Evolutionary conservation across 495 filamentous ascomycete genomes (phyloP), one percentile per base, ranked within the genome.

Genomic region (Parmelia sp.): DNA sequence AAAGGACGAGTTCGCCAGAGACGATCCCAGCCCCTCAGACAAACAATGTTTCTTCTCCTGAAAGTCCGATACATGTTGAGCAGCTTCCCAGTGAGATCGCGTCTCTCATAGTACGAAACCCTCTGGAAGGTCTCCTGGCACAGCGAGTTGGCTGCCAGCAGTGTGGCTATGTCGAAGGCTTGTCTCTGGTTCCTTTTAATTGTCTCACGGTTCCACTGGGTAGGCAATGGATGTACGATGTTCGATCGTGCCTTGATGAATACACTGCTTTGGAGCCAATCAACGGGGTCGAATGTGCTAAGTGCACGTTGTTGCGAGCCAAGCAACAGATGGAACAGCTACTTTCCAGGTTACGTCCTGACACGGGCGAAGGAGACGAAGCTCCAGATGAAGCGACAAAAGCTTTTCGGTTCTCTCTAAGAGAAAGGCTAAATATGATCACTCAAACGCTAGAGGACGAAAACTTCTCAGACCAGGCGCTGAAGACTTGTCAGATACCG

Each of bases 121-220:
- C 95, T 3, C 78, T 99, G 1, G 91, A 97, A 72, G 95, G 95
- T 1, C 75, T 96, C 19, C 79, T 91, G 29, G 94, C 92, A 0
- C 92, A 97, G 73, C 80, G 94, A 37, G 93, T 97, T 6, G 90
- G 89, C 1, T 99, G 95, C 72, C 87, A 89, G 61, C 75, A 77
- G 35, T 99, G 95, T 72, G 90, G 91, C 17, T 89, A 87, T 74
- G 90, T 90, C 1, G 90, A 96, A 68, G 90, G 91, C 3, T 79
- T 97, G 39, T 88, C 87, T 15, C 81, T 97, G 69, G 92, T 90
- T 47, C 91, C 91, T 0, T 97, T 97, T 79, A 96, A 95, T 68
- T 96, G 91, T 72, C 76, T 99, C 60, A 97, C 95, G 9, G 83
- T 99, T 0, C 88, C 84, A 42, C 82, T 97, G 0, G 88, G 85